Conservation (phyloP, 306 rosid species). For the Vigna angularis region DNA sequence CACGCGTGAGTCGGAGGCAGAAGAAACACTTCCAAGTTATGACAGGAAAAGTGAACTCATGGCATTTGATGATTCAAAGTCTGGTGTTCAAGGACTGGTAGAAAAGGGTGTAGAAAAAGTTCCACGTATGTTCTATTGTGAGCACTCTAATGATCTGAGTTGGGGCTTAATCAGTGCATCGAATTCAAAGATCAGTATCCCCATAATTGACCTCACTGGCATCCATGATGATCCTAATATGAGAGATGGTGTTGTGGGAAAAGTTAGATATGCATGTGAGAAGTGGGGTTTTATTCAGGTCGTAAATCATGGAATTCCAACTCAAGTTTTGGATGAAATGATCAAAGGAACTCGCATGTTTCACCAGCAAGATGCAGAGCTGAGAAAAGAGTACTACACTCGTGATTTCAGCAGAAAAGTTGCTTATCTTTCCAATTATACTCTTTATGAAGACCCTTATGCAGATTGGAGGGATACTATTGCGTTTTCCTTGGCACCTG, state of each 20-base stretch:
- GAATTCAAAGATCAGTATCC: constrained; percentile 41
- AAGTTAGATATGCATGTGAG: constrained; percentile 46
- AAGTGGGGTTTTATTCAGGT: constrained; percentile 64
- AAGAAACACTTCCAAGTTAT: constrained; percentile 1
- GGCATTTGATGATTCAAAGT: constrained; percentile 41
- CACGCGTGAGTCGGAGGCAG: neutral
- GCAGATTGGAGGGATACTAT: constrained; percentile 55
- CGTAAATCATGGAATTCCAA: constrained; percentile 58
- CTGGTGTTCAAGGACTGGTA: constrained; percentile 39
- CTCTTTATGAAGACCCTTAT: constrained; percentile 42
- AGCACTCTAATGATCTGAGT: neutral
- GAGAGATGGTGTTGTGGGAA: constrained; percentile 40
- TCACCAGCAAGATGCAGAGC: constrained; percentile 52
- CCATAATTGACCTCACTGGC: constrained; percentile 54
- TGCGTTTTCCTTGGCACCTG: constrained; percentile 41
- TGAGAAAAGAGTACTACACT: constrained; percentile 52
- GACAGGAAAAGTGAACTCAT: constrained; percentile 33
- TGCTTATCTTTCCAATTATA: constrained; percentile 45
- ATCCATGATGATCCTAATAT: neutral
- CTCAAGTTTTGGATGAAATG: constrained; percentile 49
- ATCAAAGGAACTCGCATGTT: constrained; percentile 49
- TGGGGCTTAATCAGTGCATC: constrained; percentile 2
- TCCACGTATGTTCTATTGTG: constrained; percentile 41
- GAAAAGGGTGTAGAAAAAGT: constrained; percentile 37
- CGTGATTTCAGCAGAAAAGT: constrained; percentile 44